Evolutionary conservation across 1,139 yeast genomes (phyloP), one percentile per base, ranked within the genome.

Genomic region (Debaryomyces udenii): DNA sequence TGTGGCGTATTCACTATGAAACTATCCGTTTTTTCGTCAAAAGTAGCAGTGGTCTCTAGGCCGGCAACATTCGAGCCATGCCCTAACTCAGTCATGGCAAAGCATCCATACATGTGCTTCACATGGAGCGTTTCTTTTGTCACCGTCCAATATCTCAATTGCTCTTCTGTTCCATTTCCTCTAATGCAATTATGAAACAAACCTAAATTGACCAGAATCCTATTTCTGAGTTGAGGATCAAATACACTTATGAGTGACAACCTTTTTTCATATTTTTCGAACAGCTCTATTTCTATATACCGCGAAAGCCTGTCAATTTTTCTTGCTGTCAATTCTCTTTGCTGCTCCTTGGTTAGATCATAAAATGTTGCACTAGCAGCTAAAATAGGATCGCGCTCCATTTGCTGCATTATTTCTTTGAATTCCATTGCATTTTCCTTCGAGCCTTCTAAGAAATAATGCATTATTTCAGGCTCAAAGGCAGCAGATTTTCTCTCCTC

Each of bases 191-290:
- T 50, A 83, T 70, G 57, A 45, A 85, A 86, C 43, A 86, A 71
- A 4, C 89, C 90, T 55, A 81, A 70, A 64, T 86, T 87, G 41
- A 86, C 86, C 37, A 86, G 59, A 50, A 74, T 56, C 55, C 75
- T 56, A 46, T 66, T 71, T 41, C 64, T 86, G 35, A 81, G 62
- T 46, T 89, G 74, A 16, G 93, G 86, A 46, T 81, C 76, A 45
- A 59, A 73, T 24, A 82, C 71, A 39, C 82, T 79, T 35, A 86
- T 77, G 56, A 86, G 83, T 49, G 70, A 63, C 47, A 71, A 61
- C 48, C 76, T 57, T 45, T 61, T 56, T 50, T 66, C 65, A 52
- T 70, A 66, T 40, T 59, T 61, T 13, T 64, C 66, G 35, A 59
- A 52, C 11, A 64, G 52, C 41, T 70, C 76, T 17, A 46, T 45